A percentile compares a stretch with the other conserved stretches of the same genome.
Conservation (phyloP, 2,329 filamentous ascomycete species). For the Didymella arachidicola region DNA sequence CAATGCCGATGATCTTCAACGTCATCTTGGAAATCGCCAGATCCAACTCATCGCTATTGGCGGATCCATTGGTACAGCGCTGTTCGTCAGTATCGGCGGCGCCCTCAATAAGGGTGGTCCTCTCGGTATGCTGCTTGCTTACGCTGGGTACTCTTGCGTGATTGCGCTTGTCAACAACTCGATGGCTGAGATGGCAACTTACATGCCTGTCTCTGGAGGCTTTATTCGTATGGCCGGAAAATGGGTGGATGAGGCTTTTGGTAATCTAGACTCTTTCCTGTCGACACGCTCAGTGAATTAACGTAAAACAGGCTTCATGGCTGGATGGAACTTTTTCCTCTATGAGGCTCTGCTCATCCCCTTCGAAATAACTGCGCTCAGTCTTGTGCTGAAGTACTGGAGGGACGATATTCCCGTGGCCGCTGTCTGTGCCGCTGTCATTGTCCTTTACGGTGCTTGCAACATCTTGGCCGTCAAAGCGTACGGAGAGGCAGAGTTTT, state of each 20-base stretch:
- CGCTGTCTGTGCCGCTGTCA: constrained; percentile 52
- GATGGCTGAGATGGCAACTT: constrained; percentile 70
- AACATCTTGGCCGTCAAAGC: constrained; percentile 57
- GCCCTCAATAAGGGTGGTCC: constrained; percentile 62
- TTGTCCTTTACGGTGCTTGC: constrained; percentile 54
- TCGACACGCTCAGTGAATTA: not conserved
- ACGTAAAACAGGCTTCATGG: constrained; percentile 58
- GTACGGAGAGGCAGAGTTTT: constrained; percentile 57
- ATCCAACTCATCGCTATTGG: constrained; percentile 54
- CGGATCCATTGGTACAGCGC: constrained; percentile 54
- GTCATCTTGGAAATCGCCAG: constrained; percentile 51
- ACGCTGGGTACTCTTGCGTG: constrained; percentile 62
- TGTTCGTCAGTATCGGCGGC: constrained; percentile 69
- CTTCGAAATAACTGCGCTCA: constrained; percentile 60
- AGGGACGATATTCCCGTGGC: constrained; percentile 57
- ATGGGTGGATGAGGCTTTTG: constrained; percentile 15
- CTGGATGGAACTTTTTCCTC: constrained; percentile 62
- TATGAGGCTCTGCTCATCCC: constrained; percentile 61
- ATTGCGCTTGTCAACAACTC: constrained; percentile 70
- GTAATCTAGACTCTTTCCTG: not conserved
- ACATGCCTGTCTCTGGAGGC: constrained; percentile 68
- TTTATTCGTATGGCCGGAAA: constrained; percentile 64
- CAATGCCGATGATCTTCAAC: constrained; percentile 50
- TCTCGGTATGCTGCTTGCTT: constrained; percentile 65
- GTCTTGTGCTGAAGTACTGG: constrained; percentile 51